Base-by-base conservation (phyloP, 176 grass and related monocot genomes). In the Cenchrus purpureus region DNA sequence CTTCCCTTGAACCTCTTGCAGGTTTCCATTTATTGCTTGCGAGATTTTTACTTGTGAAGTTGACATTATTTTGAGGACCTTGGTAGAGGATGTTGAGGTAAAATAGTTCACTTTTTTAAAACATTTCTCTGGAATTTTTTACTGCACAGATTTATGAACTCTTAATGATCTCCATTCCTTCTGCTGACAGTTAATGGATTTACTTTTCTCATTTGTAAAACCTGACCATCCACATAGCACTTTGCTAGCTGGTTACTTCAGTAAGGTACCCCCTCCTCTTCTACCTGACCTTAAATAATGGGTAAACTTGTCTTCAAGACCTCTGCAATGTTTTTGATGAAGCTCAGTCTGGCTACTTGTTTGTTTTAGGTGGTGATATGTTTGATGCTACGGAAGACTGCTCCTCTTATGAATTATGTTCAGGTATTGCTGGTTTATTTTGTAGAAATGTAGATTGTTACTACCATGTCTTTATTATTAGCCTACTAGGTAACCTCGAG, bases 21-120 rank as follows among this genome's bases (percentile, higher is more conserved):
- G 94, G 91, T 91, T 93, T 77, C 94, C 94, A 44, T 97, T 97
- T 78, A 97, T 97, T 57, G 94, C 94, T 72, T 93, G 91, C 53
- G 94, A 97, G 84, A 97, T 97, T 84, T 97, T 97, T 88, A 93
- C 91, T 58, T 96, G 94, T 73, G 94, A 96, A 83, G 88, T 96
- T 74, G 94, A 96, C 81, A 86, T 96, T 57, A 89, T 97, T 37
- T 43, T 97, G 79, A 97, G 89, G 69, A 89, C 94, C n/a, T 86
- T 97, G 83, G 87, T 97, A 81, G 94, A 97, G 77, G 94, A 97
- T 86, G 89, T 74, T 81, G 91, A 97, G 89, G 94, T 97, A 74
- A 89, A 71, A 77, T 54, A 60, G 48, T 49, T 28, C 13, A 40
- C 54, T 81, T 54, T 40, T 61, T 49, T 51, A 56, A 56, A 28